A percentile compares a stretch with the other conserved stretches of the same genome.
These are phyloP conservation scores for Chenopodium suecicum DNA, from an alignment of 148 eudicot species.

Conservation along the genomic window DNA sequence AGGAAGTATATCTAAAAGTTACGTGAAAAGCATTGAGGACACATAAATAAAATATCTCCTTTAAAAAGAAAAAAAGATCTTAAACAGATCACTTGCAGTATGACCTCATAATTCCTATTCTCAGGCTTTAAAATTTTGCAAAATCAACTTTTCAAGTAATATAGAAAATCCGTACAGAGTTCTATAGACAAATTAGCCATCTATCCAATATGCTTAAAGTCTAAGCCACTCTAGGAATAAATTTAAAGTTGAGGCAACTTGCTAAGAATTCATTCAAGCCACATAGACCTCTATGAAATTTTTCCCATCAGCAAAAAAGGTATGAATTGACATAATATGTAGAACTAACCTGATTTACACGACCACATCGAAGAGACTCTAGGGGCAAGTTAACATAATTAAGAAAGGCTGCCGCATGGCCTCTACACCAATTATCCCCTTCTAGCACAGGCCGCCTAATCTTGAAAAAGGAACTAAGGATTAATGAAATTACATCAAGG, in stretches of 20 bases:
- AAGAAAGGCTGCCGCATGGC: constrained; percentile 82
- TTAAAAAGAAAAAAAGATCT: too few relatives aligned
- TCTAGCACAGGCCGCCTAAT: constrained; percentile 63
- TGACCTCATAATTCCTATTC: background rate
- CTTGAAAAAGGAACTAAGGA: constrained; percentile 14
- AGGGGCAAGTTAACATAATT: constrained; percentile 49
- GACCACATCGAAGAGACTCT: constrained; percentile 60
- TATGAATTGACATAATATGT: background rate
- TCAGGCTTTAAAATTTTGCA: background rate
- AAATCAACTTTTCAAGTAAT: background rate
- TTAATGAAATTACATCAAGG: background rate
- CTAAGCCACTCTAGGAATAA: background rate
- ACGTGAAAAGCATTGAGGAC: background rate
- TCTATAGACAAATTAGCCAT: background rate
- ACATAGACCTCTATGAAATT: background rate
- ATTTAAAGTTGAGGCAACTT: background rate
- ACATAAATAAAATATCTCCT: background rate
- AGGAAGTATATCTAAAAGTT: too few relatives aligned
- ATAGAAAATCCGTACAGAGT: background rate
- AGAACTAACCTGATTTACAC: constrained; percentile 55
- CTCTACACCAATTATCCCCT: constrained; percentile 92
- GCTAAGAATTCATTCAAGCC: background rate
- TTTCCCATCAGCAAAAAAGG: background rate
- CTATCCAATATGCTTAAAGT: background rate
- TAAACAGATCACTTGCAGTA: too few relatives aligned